Evolutionary conservation across 75 land plant genomes (phyloP).

Genomic region (Pinus taeda): DNA sequence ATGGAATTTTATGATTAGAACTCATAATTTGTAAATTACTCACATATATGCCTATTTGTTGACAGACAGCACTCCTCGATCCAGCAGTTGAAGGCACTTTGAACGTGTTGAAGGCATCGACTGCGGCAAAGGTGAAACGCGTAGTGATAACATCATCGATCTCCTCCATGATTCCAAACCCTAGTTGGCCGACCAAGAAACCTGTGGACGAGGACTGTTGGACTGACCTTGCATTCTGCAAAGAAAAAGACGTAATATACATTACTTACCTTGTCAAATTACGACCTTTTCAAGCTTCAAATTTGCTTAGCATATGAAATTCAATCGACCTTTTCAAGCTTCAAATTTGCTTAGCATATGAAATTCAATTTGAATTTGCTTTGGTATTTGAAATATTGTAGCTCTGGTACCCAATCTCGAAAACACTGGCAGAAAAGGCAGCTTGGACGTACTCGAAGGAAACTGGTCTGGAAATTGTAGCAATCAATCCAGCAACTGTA

Average conservation of each 20-base stretch:
- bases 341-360: too few relatives aligned
- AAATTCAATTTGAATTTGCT: too few relatives aligned
- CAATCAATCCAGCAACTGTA: slow-evolving; percentile 63
- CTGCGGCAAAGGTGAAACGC: slow-evolving; percentile 35
- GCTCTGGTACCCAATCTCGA: slow-evolving; percentile 69
- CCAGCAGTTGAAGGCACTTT: slow-evolving; percentile 80
- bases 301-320: too few relatives aligned
- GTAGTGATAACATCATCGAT: slow-evolving; percentile 75
- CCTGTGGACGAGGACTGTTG: slow-evolving; percentile 62
- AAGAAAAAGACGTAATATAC: slow-evolving; percentile 38
- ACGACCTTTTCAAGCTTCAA: too few relatives aligned
- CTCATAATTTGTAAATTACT: not conserved
- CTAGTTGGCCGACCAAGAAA: slow-evolving; percentile 39
- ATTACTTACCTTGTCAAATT: too few relatives aligned
- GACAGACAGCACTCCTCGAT: slow-evolving; percentile 44
- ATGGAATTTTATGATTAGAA: not conserved
- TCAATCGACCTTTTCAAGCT: too few relatives aligned
- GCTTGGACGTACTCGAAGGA: slow-evolving; percentile 61
- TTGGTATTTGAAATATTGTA: slow-evolving; percentile 3
- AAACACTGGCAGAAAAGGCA: slow-evolving; percentile 66
- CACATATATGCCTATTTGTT: not conserved
- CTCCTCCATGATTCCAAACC: slow-evolving; percentile 57
- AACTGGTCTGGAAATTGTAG: slow-evolving; percentile 58
- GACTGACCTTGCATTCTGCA: slow-evolving; percentile 61
- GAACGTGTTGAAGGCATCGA: slow-evolving; percentile 67